A percentile compares a stretch with the other conserved stretches of the same genome.
Evolutionary conservation across 2,329 filamentous ascomycete genomes (phyloP).

Genomic region (Boeremia lycopersici): DNA sequence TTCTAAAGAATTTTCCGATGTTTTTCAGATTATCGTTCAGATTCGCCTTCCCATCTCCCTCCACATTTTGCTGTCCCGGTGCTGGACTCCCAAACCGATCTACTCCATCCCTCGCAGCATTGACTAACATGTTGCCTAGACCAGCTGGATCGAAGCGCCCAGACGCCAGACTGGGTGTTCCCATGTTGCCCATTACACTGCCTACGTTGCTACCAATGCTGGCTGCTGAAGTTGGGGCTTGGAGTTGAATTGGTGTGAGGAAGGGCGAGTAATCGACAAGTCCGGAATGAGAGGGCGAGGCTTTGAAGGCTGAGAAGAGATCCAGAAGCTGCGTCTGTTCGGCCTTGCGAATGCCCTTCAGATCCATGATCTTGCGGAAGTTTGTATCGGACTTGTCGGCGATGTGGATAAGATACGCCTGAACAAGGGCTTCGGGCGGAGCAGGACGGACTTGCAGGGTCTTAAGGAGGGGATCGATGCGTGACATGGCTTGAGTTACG

Average conservation of each 20-base stretch:
- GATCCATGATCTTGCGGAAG: conserved; percentile 93
- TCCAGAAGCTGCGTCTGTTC: conserved; percentile 86
- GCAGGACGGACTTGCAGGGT: conserved; percentile 92
- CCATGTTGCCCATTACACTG: conserved; percentile 49
- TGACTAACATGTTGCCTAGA: conserved; percentile 86
- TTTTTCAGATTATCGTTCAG: conserved; percentile 95
- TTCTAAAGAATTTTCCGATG: conserved; percentile 93
- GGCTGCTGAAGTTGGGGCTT: conserved; percentile 51
- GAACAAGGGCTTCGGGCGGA: conserved; percentile 90
- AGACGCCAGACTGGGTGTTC: conserved; percentile 46
- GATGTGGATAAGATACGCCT: conserved; percentile 97
- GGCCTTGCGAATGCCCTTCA: conserved; percentile 84
- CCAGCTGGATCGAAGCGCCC: conserved; percentile 76
- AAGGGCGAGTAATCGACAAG: conserved; percentile 54
- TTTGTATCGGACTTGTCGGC: conserved; percentile 91
- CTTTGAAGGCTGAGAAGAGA: conserved; percentile 85
- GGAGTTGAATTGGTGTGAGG: conserved; percentile 46
- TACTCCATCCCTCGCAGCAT: conserved; percentile 82
- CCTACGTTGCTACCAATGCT: conserved; percentile 45
- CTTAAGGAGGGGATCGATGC: conserved; percentile 91
- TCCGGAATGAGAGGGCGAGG: conserved; percentile 68
- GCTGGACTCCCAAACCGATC: conserved; percentile 71
- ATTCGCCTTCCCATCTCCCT: conserved; percentile 61
- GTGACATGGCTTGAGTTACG: conserved; percentile 80
- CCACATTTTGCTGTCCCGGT: conserved; percentile 39